Percentiles rank a stretch among this genome's conserved stretches.
These are phyloP conservation scores for Pterulicium gracile DNA, from an alignment of 1,284 basidiomycete species.

Conservation along the genomic window DNA sequence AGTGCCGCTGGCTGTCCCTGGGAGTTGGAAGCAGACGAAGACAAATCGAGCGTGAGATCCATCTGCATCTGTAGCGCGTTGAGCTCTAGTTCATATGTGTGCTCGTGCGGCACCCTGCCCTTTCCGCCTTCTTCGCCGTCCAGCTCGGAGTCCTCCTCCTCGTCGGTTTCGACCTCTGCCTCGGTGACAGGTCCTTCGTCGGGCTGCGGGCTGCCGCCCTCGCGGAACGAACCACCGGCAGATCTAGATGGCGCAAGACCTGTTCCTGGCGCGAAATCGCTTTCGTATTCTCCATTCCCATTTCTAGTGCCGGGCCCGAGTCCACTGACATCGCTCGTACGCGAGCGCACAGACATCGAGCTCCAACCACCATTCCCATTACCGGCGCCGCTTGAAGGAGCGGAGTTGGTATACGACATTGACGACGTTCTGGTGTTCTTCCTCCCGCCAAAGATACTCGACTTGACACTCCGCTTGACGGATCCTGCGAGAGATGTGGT, in stretches of 20 bases:
- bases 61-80: constrained; percentile 73
- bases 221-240: not conserved
- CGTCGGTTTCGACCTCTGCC: not conserved
- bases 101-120: constrained; percentile 54
- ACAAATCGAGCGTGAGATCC: constrained; percentile 65
- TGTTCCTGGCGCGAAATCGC: not conserved
- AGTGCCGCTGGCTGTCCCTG: constrained; percentile 19
- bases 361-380: not conserved
- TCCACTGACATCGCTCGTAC: not conserved
- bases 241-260: not conserved
- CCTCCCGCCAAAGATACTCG: not conserved
- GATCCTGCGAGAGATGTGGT: not conserved
- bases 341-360: not conserved
- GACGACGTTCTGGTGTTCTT: not conserved
- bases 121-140: constrained; percentile 26
- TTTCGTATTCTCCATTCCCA: not conserved
- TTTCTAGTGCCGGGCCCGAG: not conserved
- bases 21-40: constrained; percentile 33
- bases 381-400: not conserved
- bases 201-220: not conserved
- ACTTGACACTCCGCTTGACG: not conserved
- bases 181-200: not conserved
- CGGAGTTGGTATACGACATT: not conserved
- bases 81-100: constrained; percentile 62
- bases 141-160: constrained; percentile 18